Base-by-base conservation (phyloP, 352 stramenopile genomes). In the Phytophthora capsici region DNA sequence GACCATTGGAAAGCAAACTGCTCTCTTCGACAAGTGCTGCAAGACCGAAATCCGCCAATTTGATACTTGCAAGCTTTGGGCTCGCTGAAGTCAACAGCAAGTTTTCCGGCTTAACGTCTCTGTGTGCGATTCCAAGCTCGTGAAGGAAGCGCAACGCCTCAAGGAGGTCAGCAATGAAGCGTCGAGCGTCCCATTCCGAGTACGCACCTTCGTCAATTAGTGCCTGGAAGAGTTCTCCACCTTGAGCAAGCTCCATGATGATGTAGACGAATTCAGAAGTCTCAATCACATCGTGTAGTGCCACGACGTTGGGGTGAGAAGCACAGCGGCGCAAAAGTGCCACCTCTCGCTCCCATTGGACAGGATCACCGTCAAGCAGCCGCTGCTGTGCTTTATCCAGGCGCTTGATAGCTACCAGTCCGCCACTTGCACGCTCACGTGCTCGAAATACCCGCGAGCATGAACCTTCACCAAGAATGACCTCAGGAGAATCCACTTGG, bases 101-200 rank as follows among this genome's bases (percentile, higher is more conserved):
- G 48, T 97, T 96, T 57, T 96, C 88, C 1, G 88, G 88, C 56
- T 94, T 96, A 40, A 96, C 78, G 47, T 80, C 88, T 61, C 72
- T 68, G 48, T 96, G 80, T 2, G 91, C 80, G 30, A 96, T 82
- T 13, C 77, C 81, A 13, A 79, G 79, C 19, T 80, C 80, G 40
- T 95, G 90, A 12, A 96, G 73, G 13, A 83, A 83, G 23, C 64
- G 53, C 48, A 96, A 66, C 10, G 82, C 86, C 13, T 78, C 57
- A 19, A 94, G 57, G n/a, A 86, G 74, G 26, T 89, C 80, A 3
- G 59, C 32, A 8, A 72, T 63, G 25, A 89, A 84, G 2, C 75
- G 65, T 32, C 77, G 73, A 26, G 84, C 79, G 30, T 90, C 79
- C 73, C 80, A 89, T 62, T 92, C 84, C 20, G 84, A 92, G 73